phyloP scores from a whole-genome alignment of 1,284 basidiomycete genomes.

The Laetiporus sulphureus region DNA sequence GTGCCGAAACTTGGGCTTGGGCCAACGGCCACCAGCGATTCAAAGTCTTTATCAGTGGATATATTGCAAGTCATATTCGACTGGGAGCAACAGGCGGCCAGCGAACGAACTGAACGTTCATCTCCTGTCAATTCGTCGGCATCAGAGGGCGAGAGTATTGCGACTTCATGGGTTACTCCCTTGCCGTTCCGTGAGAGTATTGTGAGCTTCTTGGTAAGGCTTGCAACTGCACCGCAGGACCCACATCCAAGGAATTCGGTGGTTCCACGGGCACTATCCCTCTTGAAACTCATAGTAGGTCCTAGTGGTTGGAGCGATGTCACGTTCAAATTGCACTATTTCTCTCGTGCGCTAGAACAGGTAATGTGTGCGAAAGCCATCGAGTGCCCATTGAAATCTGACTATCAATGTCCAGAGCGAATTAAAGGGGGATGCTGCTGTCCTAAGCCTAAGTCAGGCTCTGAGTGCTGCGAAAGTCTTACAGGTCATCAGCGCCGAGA shows the following conservation, averaged over 20 bases:
- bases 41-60: slow-evolving; percentile 78
- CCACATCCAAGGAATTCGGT: slow-evolving; percentile 56
- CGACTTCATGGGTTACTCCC: slow-evolving; percentile 85
- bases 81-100: slow-evolving; percentile 72
- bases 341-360: slow-evolving; percentile 77
- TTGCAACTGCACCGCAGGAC: slow-evolving; percentile 76
- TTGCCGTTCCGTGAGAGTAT: slow-evolving; percentile 81
- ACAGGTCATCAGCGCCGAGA: slow-evolving; percentile 80
- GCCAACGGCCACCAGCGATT: slow-evolving; percentile 70
- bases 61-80: slow-evolving; percentile 82
- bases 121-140: slow-evolving; percentile 6
- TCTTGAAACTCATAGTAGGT: slow-evolving; percentile 81
- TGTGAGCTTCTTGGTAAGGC: slow-evolving; percentile 89
- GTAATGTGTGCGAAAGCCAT: slow-evolving; percentile 36
- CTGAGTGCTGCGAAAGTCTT: slow-evolving; percentile 87
- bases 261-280: slow-evolving; percentile 69
- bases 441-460: slow-evolving; percentile 60
- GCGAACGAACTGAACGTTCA: neutral
- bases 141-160: too few relatives aligned
- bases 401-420: slow-evolving; percentile 47
- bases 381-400: neutral
- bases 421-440: slow-evolving; percentile 55
- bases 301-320: slow-evolving; percentile 91
- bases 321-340: slow-evolving; percentile 87
- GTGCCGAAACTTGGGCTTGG: slow-evolving; percentile 85